Conservation (phyloP, 2,329 filamentous ascomycete species). For the Colletotrichum australisinense region DNA sequence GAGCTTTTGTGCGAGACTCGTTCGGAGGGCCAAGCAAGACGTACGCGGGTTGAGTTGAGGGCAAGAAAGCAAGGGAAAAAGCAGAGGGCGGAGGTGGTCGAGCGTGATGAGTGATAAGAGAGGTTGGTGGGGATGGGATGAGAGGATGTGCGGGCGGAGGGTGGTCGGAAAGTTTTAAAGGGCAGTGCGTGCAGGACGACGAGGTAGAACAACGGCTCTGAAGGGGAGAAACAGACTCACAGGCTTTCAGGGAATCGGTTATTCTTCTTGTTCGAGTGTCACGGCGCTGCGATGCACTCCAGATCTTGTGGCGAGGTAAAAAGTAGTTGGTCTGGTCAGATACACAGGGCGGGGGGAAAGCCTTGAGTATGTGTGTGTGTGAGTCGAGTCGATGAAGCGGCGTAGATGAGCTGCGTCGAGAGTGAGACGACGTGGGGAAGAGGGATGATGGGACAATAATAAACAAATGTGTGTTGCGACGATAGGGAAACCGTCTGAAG, state of each 20-base stretch:
- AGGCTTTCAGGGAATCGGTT: conserved; percentile 18
- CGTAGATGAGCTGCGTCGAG: not conserved
- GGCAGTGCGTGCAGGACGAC: conserved; percentile 32
- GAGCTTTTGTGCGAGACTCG: conserved; percentile 8
- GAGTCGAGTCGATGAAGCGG: not conserved
- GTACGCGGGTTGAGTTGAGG: not conserved
- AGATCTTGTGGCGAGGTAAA: conserved; percentile 35
- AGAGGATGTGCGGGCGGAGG: conserved; percentile 25
- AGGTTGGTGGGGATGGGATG: conserved; percentile 33
- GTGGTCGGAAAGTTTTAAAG: conserved; percentile 33
- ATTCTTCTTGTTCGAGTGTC: conserved; percentile 20
- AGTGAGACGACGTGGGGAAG: conserved; percentile 7
- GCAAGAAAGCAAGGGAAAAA: conserved; percentile 13
- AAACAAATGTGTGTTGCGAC: conserved; percentile 37
- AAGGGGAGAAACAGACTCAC: conserved; percentile 27
- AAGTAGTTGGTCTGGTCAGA: conserved; percentile 28
- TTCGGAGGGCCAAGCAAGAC: not conserved
- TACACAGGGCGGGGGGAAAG: conserved; percentile 27
- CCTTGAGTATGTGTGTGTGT: conserved; percentile 5
- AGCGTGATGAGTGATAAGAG: conserved; percentile 33
- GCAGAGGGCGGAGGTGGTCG: conserved; percentile 29
- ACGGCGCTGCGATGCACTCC: conserved; percentile 35
- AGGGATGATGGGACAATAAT: conserved; percentile 36
- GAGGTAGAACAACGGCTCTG: not conserved
- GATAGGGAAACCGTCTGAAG: conserved; percentile 23